Percentiles rank a stretch among this genome's conserved stretches.
phyloP scores from a whole-genome alignment of 2,329 filamentous ascomycete species.

The Ascochyta rabiei region DNA sequence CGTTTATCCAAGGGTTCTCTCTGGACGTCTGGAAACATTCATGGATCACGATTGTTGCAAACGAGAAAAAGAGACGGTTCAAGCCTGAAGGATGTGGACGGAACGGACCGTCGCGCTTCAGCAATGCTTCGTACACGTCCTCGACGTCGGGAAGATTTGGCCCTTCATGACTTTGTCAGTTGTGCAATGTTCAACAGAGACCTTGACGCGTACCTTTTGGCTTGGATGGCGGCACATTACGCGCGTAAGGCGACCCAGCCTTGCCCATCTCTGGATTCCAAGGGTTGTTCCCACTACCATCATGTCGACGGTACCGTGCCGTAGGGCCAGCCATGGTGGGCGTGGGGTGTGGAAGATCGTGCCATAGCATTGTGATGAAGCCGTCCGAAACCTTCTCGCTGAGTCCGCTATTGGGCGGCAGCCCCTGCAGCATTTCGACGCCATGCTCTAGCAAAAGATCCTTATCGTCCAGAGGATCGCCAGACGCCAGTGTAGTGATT shows the following conservation, averaged over 20 bases:
- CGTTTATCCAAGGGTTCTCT: conserved; percentile 65
- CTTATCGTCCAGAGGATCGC: conserved; percentile 69
- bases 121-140: conserved; percentile 66
- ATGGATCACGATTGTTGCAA: conserved; percentile 68
- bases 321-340: conserved; percentile 55
- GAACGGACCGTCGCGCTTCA: conserved; percentile 64
- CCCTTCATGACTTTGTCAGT: conserved; percentile 38
- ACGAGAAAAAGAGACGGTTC: conserved; percentile 73
- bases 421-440: conserved; percentile 58
- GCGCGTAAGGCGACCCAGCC: conserved; percentile 61
- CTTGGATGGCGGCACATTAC: conserved; percentile 61
- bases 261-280: conserved; percentile 60
- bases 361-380: conserved; percentile 61
- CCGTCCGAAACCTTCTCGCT: conserved; percentile 55
- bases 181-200: conserved; percentile 41
- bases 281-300: conserved; percentile 55
- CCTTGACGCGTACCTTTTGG: conserved; percentile 49
- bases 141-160: conserved; percentile 66
- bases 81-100: conserved; percentile 71
- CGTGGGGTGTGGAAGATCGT: conserved; percentile 60
- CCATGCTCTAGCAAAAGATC: conserved; percentile 53
- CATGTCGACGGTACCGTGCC: conserved; percentile 50
- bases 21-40: conserved; percentile 70
- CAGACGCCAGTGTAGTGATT: conserved; percentile 67
- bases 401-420: conserved; percentile 59